These are phyloP conservation scores for Helenozyma rhizophorensis DNA, from an alignment of 805 yeast species.

Conservation along the genomic window DNA sequence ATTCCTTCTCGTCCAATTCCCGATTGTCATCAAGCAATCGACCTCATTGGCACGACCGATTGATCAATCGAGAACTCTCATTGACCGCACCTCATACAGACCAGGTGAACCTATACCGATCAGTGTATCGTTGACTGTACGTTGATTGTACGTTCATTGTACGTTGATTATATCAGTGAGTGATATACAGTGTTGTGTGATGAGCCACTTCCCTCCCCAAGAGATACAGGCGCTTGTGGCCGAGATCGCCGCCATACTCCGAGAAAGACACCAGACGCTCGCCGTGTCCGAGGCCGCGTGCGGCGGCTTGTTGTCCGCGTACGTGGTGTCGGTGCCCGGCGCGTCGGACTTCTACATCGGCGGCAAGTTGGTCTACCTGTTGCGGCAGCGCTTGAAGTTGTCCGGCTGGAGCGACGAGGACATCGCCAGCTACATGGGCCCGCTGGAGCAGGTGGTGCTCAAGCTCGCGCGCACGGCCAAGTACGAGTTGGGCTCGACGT, in stretches of 20 bases:
- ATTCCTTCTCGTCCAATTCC: no score
- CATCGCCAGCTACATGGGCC: constrained; percentile 72
- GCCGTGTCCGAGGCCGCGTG: constrained; percentile 88
- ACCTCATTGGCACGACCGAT: no score
- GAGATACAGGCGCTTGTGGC: constrained; percentile 48
- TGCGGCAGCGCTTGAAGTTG: constrained; percentile 66
- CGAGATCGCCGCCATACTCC: constrained; percentile 54
- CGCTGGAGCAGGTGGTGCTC: constrained; percentile 69
- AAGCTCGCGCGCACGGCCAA: constrained; percentile 74
- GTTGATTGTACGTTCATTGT: no score
- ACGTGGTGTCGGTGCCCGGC: constrained; percentile 77
- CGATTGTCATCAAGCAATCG: no score
- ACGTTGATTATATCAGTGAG: no score
- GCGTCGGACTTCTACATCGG: constrained; percentile 83
- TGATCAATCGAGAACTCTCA: no score
- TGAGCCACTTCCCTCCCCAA: constrained; percentile 54
- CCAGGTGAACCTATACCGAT: no score
- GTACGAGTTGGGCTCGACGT: constrained; percentile 78
- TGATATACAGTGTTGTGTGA: no score
- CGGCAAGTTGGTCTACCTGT: constrained; percentile 74
- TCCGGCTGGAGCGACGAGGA: constrained; percentile 78
- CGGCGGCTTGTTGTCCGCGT: constrained; percentile 81
- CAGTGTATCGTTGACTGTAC: no score
- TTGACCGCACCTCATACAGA: no score
- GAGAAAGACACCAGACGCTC: constrained; percentile 54